phyloP scores from a whole-genome alignment of 176 grass and related monocot genomes.

The Phoenix dactylifera region DNA sequence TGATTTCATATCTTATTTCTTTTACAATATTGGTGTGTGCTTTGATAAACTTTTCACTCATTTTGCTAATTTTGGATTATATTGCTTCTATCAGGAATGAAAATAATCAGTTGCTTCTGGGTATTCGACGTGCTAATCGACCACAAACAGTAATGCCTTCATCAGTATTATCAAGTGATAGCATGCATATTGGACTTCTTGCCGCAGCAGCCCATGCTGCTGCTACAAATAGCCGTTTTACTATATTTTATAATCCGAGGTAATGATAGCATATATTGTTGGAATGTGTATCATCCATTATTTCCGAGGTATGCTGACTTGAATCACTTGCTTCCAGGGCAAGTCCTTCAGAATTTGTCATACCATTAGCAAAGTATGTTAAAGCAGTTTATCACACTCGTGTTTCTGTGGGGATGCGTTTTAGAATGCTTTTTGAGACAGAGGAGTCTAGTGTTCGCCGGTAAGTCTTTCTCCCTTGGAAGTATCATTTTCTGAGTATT shows the following conservation, averaged over 20 bases:
- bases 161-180: slow-evolving; percentile 86
- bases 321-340: slow-evolving; percentile 39
- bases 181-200: slow-evolving; percentile 99
- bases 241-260: slow-evolving; percentile 94
- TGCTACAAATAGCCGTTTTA: slow-evolving; percentile 90
- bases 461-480: slow-evolving; percentile 19
- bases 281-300: background rate
- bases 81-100: slow-evolving; percentile 50
- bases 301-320: slow-evolving; percentile 16
- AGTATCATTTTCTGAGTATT: no score
- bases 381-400: slow-evolving; percentile 93
- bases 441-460: slow-evolving; percentile 85
- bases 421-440: slow-evolving; percentile 98
- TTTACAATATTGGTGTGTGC: background rate
- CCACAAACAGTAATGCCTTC: slow-evolving; percentile 88
- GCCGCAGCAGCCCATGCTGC: slow-evolving; percentile 95
- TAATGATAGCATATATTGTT: slow-evolving; percentile 6
- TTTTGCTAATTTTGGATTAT: no score
- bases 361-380: slow-evolving; percentile 90
- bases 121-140: slow-evolving; percentile 80
- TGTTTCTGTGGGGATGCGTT: slow-evolving; percentile 84
- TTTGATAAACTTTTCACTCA: no score
- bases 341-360: slow-evolving; percentile 93
- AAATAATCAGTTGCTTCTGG: slow-evolving; percentile 81
- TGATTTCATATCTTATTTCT: slow-evolving; percentile 1